Evolutionary conservation across 2,329 filamentous ascomycete species (phyloP), one percentile per base, ranked within the genome.

Genomic region (Paraphaeosphaeria minitans): DNA sequence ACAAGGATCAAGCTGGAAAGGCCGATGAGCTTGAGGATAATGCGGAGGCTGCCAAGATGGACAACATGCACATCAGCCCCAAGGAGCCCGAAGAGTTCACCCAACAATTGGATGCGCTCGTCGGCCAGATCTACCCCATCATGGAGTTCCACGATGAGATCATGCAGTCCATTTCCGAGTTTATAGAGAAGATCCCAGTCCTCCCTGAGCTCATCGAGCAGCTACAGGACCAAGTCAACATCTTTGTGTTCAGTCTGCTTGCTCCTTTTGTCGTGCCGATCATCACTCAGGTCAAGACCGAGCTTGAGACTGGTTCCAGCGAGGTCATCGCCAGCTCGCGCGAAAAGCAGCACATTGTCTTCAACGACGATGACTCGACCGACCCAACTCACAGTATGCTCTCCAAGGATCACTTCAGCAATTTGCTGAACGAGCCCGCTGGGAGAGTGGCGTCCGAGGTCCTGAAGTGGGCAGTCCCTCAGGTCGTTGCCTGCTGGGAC

Each of bases 331-430:
- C 91, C 69, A 93, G 89, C 80, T 94, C 91, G 75, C 84, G 89
- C 75, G 86, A 89, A 53, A 89, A 96, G 80, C 93, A 97, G 79
- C 87, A 90, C 70, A 85, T 96, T 66, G 92, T 97, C 51, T 97
- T 97, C 77, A 79, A 90, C 46, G 88, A 97, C 65, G 89, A 96
- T 71, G 62, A 84, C 53, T 90, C 81, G 62, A 87, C 87, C 21
- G 89, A 97, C 71, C 94, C 93, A 0, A 97, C 93, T 1, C 93
- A 97, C 80, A 96, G 92, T 21, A 97, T 97, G 93, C 82, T 97
- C 53, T 93, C 92, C 59, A 97, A 97, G 80, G 93, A 97, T 70
- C 93, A 97, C 78, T 97, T 97, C 77, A 91, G 89, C 63, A 96
- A 96, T 72, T 82, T 89, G 33, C 84, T 97, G 59, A 97, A 97